Conservation (phyloP, 805 yeast species). For the Brettanomyces nanus region DNA sequence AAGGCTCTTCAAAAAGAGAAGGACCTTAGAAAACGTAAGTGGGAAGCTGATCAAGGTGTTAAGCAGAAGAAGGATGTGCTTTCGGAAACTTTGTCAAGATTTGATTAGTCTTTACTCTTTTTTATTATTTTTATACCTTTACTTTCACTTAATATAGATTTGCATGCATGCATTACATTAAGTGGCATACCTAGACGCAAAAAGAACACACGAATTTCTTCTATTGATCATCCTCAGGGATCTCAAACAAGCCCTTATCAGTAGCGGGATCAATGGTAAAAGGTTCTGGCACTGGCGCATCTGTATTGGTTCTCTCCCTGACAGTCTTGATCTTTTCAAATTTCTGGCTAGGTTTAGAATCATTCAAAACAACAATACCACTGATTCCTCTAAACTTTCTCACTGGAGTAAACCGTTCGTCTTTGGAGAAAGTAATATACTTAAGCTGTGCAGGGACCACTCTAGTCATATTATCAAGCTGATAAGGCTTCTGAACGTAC, state of each 20-base stretch:
- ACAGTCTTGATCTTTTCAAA: constrained; percentile 70
- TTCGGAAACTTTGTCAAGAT: constrained; percentile 42
- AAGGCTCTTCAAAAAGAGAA: constrained; percentile 69
- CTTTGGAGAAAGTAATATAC: constrained; percentile 69
- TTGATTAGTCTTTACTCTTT: constrained; percentile 23
- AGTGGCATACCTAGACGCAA: neutral
- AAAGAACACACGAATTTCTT: neutral
- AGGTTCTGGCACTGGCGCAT: constrained; percentile 68
- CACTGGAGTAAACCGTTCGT: constrained; percentile 73
- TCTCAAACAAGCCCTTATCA: constrained; percentile 22
- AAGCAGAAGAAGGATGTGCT: constrained; percentile 46
- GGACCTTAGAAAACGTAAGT: constrained; percentile 48
- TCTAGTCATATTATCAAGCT: constrained; percentile 72
- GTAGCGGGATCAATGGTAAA: constrained; percentile 48
- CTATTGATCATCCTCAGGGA: constrained; percentile 11
- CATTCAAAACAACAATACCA: constrained; percentile 68
- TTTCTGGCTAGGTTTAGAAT: constrained; percentile 52
- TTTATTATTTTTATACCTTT: neutral
- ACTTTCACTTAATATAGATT: neutral
- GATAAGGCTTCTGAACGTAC: constrained; percentile 58
- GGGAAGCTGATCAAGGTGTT: constrained; percentile 35
- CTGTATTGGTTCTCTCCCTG: constrained; percentile 66
- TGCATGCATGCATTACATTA: neutral
- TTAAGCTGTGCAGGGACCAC: constrained; percentile 85
- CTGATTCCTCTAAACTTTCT: constrained; percentile 62